These are phyloP conservation scores for Fraxinus dipetala DNA, from an alignment of 305 asterid genomes.

Conservation along the genomic window DNA sequence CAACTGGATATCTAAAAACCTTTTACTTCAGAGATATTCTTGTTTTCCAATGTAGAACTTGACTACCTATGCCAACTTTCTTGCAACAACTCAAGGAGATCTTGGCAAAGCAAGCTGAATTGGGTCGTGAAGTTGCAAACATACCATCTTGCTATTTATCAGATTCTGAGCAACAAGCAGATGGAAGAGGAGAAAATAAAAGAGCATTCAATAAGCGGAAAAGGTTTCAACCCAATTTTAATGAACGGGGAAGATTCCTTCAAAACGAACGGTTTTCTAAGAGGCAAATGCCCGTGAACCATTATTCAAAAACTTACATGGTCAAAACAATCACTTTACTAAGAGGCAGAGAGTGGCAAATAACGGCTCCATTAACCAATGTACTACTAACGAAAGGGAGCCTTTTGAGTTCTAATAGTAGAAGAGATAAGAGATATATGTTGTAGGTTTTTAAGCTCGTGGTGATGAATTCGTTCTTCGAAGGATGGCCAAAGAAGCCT, in stretches of 20 bases:
- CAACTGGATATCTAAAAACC: no score
- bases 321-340: constrained; percentile 26
- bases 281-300: constrained; percentile 31
- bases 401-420: constrained; percentile 64
- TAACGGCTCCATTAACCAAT: constrained; percentile 19
- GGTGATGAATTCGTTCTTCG: constrained; percentile 68
- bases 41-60: constrained; percentile 3
- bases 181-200: constrained; percentile 30
- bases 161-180: constrained; percentile 54
- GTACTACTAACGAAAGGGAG: constrained; percentile 28
- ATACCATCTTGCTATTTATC: constrained; percentile 72
- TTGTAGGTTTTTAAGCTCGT: constrained; percentile 80
- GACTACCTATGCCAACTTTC: constrained; percentile 17
- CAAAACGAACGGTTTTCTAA: constrained; percentile 39
- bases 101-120: constrained; percentile 87
- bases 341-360: constrained; percentile 30
- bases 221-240: constrained; percentile 50
- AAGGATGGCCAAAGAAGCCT: constrained; percentile 39
- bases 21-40: neutral
- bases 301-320: constrained; percentile 10
- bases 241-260: constrained; percentile 51
- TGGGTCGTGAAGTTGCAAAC: constrained; percentile 92
- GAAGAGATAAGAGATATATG: constrained; percentile 58
- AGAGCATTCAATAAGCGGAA: constrained; percentile 41
- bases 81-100: constrained; percentile 83